These are phyloP conservation scores for Colletotrichum filicis DNA, from an alignment of 2,329 filamentous ascomycete genomes.

Conservation along the genomic window DNA sequence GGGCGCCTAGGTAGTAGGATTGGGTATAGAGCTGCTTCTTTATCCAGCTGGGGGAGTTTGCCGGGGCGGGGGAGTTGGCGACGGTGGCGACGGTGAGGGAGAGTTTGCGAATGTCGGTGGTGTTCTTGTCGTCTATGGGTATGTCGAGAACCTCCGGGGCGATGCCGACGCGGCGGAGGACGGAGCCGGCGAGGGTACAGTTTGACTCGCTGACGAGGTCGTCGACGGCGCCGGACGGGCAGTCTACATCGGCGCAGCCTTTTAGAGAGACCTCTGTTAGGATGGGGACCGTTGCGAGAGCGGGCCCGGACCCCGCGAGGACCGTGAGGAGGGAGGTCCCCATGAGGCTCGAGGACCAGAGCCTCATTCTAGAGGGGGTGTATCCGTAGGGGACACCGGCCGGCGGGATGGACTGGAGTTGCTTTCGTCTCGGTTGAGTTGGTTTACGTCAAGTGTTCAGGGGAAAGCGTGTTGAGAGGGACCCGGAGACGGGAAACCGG, in stretches of 20 bases:
- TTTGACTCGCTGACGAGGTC: constrained; percentile 33
- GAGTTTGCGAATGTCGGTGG: constrained; percentile 29
- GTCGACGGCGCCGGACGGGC: constrained; percentile 22
- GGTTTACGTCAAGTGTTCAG: neutral
- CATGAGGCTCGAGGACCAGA: constrained; percentile 21
- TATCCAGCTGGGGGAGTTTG: constrained; percentile 11
- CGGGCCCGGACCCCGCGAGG: constrained; percentile 30
- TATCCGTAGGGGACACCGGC: neutral
- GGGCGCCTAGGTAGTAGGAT: constrained; percentile 33
- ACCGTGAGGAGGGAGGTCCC: constrained; percentile 33
- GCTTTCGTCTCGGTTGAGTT: neutral
- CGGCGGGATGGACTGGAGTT: neutral
- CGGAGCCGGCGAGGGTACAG: constrained; percentile 32
- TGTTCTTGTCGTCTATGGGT: constrained; percentile 30
- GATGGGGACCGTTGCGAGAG: constrained; percentile 33
- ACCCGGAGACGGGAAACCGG: neutral
- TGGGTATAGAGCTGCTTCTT: constrained; percentile 34
- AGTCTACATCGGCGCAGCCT: constrained; percentile 29
- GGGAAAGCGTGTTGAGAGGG: neutral
- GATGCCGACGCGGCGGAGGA: constrained; percentile 33
- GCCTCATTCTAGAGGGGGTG: constrained; percentile 16
- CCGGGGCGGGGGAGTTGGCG: neutral
- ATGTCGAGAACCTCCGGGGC: constrained; percentile 33
- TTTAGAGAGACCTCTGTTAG: constrained; percentile 30
- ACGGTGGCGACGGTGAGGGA: constrained; percentile 29